Percentiles rank a stretch among this genome's conserved stretches.
These are phyloP conservation scores for Pythium chondricola DNA, from an alignment of 352 stramenopile genomes.

Conservation along the genomic window DNA sequence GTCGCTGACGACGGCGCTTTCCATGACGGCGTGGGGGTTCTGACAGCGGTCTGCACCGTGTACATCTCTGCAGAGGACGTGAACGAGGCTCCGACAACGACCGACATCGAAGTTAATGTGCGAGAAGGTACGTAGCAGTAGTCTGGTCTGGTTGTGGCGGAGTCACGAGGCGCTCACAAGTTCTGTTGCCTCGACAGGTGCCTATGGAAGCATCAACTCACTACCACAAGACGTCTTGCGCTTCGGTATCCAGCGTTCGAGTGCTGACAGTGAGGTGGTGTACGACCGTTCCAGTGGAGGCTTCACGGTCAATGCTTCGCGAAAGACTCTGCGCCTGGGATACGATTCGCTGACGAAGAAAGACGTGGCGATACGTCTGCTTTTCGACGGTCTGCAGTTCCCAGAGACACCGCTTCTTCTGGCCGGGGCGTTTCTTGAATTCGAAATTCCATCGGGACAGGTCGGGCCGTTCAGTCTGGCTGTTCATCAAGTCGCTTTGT, in stretches of 20 bases:
- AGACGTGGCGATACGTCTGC: constrained; percentile 18
- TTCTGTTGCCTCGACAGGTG: no score
- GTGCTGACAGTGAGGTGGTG: constrained; percentile 17
- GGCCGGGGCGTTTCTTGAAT: constrained; percentile 21
- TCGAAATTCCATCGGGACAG: constrained; percentile 32
- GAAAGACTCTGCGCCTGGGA: constrained; percentile 22
- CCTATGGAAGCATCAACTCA: constrained; percentile 2
- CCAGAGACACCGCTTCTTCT: constrained; percentile 24
- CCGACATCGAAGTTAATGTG: constrained; percentile 4
- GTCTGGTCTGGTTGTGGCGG: no score
- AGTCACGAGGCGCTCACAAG: no score
- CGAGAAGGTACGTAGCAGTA: constrained; percentile 13
- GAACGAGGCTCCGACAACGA: constrained; percentile 21
- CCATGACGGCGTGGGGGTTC: constrained; percentile 13
- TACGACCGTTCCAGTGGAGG: constrained; percentile 10
- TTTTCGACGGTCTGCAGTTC: constrained; percentile 18
- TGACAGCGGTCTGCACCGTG: constrained; percentile 15
- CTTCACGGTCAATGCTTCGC: constrained; percentile 8
- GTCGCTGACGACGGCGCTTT: constrained; percentile 21
- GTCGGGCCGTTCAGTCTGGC: constrained; percentile 36
- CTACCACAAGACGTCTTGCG: constrained; percentile 12
- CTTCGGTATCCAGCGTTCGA: constrained; percentile 9
- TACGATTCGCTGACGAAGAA: constrained; percentile 24
- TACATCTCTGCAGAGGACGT: constrained; percentile 12
- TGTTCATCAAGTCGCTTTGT: constrained; percentile 24